Base-by-base conservation (phyloP, 768 basidiomycete species). In the Phylloporus sp. region DNA sequence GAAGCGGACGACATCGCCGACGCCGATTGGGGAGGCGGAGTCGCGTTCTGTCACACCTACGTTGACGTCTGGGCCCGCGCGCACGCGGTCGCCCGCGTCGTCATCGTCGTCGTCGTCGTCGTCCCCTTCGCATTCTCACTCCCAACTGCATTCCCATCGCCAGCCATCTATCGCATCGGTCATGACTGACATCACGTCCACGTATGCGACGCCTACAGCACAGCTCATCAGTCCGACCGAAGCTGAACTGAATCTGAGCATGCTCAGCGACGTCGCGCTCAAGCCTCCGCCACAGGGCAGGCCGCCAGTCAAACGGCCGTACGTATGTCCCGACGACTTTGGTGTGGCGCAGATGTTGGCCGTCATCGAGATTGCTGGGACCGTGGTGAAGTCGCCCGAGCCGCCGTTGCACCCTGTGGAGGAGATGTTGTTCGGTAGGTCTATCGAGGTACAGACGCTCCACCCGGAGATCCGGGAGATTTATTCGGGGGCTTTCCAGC, bases 271-370 rank as follows among this genome's bases (percentile, higher is more conserved):
- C 45, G 36, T 14, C 52, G 21, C 60, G 53, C 43, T 57, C 29
- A 75, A 69, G 46, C 61, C 69, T 2, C 9, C 22, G 31, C 8
- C 48, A 0, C 50, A 23, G 9, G 6, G 21, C 1, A 52, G 52
- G 1, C 15, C n/a, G 23, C 68, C 69, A 33, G 8, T 28, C 36
- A 79, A 72, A 51, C 76, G 67, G 36, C 71, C 75, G 27, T 62
- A 78, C 34, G 65, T 85, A 38, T 79, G 79, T n/a, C 77, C 75
- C 50, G 82, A 94, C 59, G 90, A 94, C 63, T 94, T 94, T 67
- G 93, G 93, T 2, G 71, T 95, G 21, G 69, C 79, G 8, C 76
- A 82, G 42, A 92, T 96, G 89, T 77, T 96, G 77, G 84, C 89
- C 21, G 74, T 94, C 34, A 91, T 96, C 45, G 85, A 92, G 64